A percentile compares a stretch with the other conserved stretches of the same genome.
These are phyloP conservation scores for Yamadazyma phyllophila DNA, from an alignment of 805 yeast species.

Conservation along the genomic window DNA sequence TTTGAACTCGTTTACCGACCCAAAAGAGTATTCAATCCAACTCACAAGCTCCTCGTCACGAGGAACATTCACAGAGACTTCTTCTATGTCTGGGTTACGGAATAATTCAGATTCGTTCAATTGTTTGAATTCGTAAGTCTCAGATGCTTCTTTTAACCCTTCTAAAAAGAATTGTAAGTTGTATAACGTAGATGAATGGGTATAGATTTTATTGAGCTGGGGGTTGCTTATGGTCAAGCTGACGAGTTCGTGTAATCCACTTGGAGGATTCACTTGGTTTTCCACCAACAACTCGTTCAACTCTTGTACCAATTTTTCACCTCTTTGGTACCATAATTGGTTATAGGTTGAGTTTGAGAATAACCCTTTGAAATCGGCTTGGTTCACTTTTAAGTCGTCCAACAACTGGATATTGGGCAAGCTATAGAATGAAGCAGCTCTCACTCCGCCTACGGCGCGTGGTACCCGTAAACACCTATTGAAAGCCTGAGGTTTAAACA, in stretches of 20 bases:
- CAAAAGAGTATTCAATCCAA: slow-evolving; percentile 64
- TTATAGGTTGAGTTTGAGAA: slow-evolving; percentile 30
- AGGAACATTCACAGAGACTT: slow-evolving; percentile 34
- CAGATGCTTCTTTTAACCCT: slow-evolving; percentile 31
- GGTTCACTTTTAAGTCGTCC: slow-evolving; percentile 25
- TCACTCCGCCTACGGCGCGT: background rate
- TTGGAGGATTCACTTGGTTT: slow-evolving; percentile 21
- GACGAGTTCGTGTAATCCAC: slow-evolving; percentile 33
- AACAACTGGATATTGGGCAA: slow-evolving; percentile 33
- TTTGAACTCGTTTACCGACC: slow-evolving; percentile 73
- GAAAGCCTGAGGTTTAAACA: slow-evolving; percentile 2
- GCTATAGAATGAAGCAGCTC: slow-evolving; percentile 18
- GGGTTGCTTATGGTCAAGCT: slow-evolving; percentile 44
- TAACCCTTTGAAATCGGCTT: slow-evolving; percentile 33
- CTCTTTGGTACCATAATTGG: slow-evolving; percentile 41
- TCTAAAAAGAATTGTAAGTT: slow-evolving; percentile 50
- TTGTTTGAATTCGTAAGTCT: slow-evolving; percentile 12
- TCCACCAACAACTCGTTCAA: slow-evolving; percentile 33
- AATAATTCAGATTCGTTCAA: slow-evolving; percentile 35
- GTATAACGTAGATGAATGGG: slow-evolving; percentile 46
- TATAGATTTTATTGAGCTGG: slow-evolving; percentile 42
- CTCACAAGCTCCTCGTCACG: slow-evolving; percentile 33
- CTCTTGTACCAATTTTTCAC: slow-evolving; percentile 31
- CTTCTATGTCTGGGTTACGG: slow-evolving; percentile 38
- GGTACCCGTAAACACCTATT: background rate